A percentile compares a stretch with the other conserved stretches of the same genome.
phyloP scores from a whole-genome alignment of 2,329 filamentous ascomycete species.

The Cryphonectria japonica region DNA sequence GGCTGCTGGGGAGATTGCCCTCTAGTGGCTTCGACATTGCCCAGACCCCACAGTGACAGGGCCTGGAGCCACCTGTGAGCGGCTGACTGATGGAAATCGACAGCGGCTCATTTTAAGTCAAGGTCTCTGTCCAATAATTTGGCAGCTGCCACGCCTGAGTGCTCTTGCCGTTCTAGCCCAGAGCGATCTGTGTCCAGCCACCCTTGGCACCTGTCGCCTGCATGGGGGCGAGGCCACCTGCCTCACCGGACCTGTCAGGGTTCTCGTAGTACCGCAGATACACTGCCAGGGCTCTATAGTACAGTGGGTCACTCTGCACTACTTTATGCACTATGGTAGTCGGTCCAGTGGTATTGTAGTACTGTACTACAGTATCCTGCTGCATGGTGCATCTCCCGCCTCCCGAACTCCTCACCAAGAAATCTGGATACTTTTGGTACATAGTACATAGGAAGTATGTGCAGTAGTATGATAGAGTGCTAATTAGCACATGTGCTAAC shows the following conservation, averaged over 20 bases:
- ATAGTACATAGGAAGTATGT: background rate
- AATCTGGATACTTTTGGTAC: background rate
- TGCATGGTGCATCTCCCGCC: constrained; percentile 2
- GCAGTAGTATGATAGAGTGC: background rate
- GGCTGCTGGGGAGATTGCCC: constrained; percentile 15
- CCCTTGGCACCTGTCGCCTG: background rate
- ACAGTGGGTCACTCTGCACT: background rate
- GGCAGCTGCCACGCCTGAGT: background rate
- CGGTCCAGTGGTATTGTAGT: background rate
- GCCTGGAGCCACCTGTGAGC: background rate
- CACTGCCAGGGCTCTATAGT: no score
- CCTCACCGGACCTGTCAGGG: background rate
- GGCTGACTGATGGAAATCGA: background rate
- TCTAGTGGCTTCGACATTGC: constrained; percentile 2
- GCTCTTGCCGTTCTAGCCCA: background rate
- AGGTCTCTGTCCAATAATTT: background rate
- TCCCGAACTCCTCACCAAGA: background rate
- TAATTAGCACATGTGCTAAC: background rate
- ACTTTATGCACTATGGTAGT: background rate
- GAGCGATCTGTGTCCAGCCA: background rate
- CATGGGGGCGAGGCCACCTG: background rate
- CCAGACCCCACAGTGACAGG: background rate
- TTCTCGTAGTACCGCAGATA: background rate
- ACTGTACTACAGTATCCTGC: background rate
- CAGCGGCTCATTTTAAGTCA: constrained; percentile 9